Base-by-base conservation (phyloP, 331 rosid genomes). In the Arachis monticola region DNA sequence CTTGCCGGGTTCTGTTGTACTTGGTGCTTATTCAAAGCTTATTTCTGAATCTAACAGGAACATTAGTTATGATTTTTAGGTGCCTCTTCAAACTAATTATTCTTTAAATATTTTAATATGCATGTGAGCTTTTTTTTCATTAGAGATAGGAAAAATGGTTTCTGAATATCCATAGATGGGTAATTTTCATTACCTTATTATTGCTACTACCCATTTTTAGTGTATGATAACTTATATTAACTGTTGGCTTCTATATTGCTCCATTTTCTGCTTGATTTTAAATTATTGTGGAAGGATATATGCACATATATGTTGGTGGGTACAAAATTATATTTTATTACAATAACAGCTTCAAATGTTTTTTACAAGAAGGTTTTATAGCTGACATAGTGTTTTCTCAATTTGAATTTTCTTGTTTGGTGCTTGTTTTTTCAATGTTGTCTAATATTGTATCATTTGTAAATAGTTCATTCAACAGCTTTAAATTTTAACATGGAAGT, bases 81-180 rank as follows among this genome's bases (percentile, higher is more conserved):
- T 22, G 80, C 74, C 48, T 77, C 59, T 17, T 13, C 46, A 32
- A 67, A 82, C 41, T 60, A 50, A 27, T 41, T 58, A 48, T 61
- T 68, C 52, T 40, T 63, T 73, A 13, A 48, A 48, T 67, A 51
- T 72, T 76, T 70, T 80, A 71, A 67, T 65, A 50, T 86, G 93
- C 91, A 94, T 96, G 99, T 68, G 93, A 92, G 62, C 86, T 94
- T 7, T 92, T 84, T 81, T 92, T 94, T 17, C 78, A 81, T 94
- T 61, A 90, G 97, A 4, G 99, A 94, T 79, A 90, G 92, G 57
- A 75, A 68, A 55, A 81, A 76, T 86, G 99, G 99, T 41, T 94
- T 86, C 76, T 94, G 99, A 94, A 94, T 85, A 79, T 94, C 73
- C 86, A 90, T 80, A 92, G 88, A 17, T 17, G 22, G 22, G 22